Percentiles rank a stretch among this genome's conserved stretches.
Conservation (phyloP, 768 basidiomycete species). For the Serendipita sp. region DNA sequence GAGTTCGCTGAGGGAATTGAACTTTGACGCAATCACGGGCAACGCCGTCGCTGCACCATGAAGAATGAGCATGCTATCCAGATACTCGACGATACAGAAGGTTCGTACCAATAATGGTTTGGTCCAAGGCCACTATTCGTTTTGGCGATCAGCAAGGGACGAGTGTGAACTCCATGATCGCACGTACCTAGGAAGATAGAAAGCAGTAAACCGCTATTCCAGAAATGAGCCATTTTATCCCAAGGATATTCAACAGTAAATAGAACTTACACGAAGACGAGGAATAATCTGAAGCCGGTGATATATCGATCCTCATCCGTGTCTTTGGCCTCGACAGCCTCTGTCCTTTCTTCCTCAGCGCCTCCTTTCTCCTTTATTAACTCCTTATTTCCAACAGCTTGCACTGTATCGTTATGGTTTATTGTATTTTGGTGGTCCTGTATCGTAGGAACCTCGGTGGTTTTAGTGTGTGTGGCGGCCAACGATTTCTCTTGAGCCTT, state of each 20-base stretch:
- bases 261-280: slow-evolving; percentile 2
- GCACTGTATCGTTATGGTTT: neutral
- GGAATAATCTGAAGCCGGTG: neutral
- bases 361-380: neutral
- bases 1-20: slow-evolving; percentile 18
- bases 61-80: neutral
- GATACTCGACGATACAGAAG: neutral
- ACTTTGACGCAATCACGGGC: slow-evolving; percentile 19
- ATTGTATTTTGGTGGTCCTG: neutral
- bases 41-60: slow-evolving; percentile 15
- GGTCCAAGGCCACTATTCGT: slow-evolving; percentile 18
- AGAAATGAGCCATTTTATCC: neutral
- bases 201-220: neutral
- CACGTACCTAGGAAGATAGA: slow-evolving; percentile 3
- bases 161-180: neutral
- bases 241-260: neutral
- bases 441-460: neutral
- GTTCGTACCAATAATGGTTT: slow-evolving; percentile 22
- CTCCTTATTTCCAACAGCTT: neutral
- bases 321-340: neutral
- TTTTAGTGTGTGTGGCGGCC: neutral
- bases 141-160: neutral
- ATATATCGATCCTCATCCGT: neutral
- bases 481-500: too few species aligned
- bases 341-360: neutral